Conservation (phyloP, 2,329 filamentous ascomycete genomes). For the Phyllosticta paracitricarpa region DNA sequence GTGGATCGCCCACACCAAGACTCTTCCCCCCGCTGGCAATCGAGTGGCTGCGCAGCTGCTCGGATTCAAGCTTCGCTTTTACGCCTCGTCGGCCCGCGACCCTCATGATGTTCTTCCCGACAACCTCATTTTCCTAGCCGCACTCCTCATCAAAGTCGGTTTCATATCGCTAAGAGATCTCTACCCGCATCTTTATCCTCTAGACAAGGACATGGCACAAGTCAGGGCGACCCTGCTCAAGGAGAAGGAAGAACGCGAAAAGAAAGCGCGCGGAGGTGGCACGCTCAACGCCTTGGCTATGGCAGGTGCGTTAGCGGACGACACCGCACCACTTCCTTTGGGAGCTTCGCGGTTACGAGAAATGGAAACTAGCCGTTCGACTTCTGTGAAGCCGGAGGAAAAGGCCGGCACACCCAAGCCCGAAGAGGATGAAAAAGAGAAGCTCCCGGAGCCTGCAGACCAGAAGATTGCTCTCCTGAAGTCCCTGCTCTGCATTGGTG, state of each 20-base stretch:
- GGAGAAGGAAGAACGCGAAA: constrained; percentile 71
- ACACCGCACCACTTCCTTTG: constrained; percentile 49
- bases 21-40: constrained; percentile 76
- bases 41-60: constrained; percentile 86
- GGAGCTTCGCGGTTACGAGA: constrained; percentile 38
- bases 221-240: constrained; percentile 61
- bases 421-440: constrained; percentile 37
- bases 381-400: constrained; percentile 31
- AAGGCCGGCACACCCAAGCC: constrained; percentile 33
- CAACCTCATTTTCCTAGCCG: constrained; percentile 85
- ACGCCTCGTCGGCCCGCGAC: constrained; percentile 69
- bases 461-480: constrained; percentile 81
- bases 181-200: constrained; percentile 83
- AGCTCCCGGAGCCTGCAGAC: constrained; percentile 64
- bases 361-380: constrained; percentile 38
- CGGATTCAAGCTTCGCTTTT: constrained; percentile 95
- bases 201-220: constrained; percentile 70
- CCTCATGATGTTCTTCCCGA: constrained; percentile 71
- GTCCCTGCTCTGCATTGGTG: constrained; percentile 80
- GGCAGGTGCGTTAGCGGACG: constrained; percentile 80
- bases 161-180: constrained; percentile 89
- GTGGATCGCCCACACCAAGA: constrained; percentile 75
- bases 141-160: constrained; percentile 89
- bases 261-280: constrained; percentile 57
- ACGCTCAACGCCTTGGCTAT: constrained; percentile 73